Evolutionary conservation across 2,329 filamentous ascomycete species (phyloP), one percentile per base, ranked within the genome.

Genomic region (Fusarium acutatum): DNA sequence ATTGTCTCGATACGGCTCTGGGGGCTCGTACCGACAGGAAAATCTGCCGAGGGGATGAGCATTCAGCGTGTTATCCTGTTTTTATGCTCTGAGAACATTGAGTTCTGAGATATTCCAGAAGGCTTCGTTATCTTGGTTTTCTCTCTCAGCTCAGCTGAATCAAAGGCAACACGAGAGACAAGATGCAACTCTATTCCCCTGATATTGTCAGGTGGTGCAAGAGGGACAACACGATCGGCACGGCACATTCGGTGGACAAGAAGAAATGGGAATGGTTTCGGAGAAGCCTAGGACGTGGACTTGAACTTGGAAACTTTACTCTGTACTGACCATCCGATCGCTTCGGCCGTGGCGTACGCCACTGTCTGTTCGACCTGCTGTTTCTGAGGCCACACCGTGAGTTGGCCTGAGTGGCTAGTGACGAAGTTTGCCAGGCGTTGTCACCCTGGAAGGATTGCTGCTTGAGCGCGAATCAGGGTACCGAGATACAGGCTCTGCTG

Each of bases 31-130:
- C 71, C 46, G 68, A 75, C 67, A 74, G 59, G 75, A 69, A 64
- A 75, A 77, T 76, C 74, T 78, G 61, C 76, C 76, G 76, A 77
- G 76, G 69, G 64, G 60, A 69, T 54, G 49, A 73, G 69, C 73
- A 69, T 71, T 77, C 67, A 76, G 67, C 44, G 65, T 60, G 43
- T 52, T 62, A 24, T 40, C 32, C 60, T 62, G 28, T 52, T 24
- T 52, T 30, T 52, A 41, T 52, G 30, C 50, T 54, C 43, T 52
- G 67, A 54, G 53, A 38, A 41, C 41, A 58, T 35, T 58, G 44
- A 41, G 46, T 43, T 64, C 44, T 54, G 57, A 65, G 60, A 74
- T 66, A 34, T 79, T 79, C 79, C 79, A 80, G 76, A 80, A 79
- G 74, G 60, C 68, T 78, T 79, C 75, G 37, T 63, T 71, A 64